Evolutionary conservation across 2,329 filamentous ascomycete genomes (phyloP), one percentile per base, ranked within the genome.

Genomic region (Acephala macrosclerotiorum): DNA sequence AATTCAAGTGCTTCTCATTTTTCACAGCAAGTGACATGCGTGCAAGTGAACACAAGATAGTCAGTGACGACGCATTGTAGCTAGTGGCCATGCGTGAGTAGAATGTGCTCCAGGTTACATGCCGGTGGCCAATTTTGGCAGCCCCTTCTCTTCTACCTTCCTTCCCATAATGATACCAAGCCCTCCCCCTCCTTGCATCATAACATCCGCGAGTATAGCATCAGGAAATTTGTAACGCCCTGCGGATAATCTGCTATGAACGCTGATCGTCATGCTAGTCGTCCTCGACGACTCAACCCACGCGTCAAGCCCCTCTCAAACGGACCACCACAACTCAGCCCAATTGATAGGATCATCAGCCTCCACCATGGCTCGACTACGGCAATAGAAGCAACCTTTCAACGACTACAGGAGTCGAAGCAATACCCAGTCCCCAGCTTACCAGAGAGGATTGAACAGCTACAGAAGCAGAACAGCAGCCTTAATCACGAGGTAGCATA

Each of bases 401-500:
- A 66, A 56, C 57, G 42, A 45, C 45, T 68, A 61, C 56, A 67
- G 35, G 67, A 62, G 7, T 65, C 65, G 22, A 67, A 69, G 40
- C 49, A 69, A 53, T 59, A 61, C 47, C 67, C 62, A 56, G 49
- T 45, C 14, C 58, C 65, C 12, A 65, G 58, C 29, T 61, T 61
- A 60, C 8, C 26, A 36, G 58, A 67, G 40, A 65, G 51, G 35
- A 65, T 69, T 58, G 60, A 67, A 42, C 60, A 69, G 33, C 35
- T 69, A 63, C 53, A 68, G 36, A 66, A 40, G 58, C 51, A 60
- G 36, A 63, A 49, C 14, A 59, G 63, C 49, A 63, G 33, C 26
- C 65, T 67, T 53, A 63, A 65, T 61, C 60, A 67, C 57, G 57
- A 69, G 60, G 51, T 65, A 56, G 58, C 56, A 55, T 69, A 67